Percentiles rank a stretch among this genome's conserved stretches.
Evolutionary conservation across 2,329 filamentous ascomycete genomes (phyloP).

Genomic region (Paecilomyces variotii): DNA sequence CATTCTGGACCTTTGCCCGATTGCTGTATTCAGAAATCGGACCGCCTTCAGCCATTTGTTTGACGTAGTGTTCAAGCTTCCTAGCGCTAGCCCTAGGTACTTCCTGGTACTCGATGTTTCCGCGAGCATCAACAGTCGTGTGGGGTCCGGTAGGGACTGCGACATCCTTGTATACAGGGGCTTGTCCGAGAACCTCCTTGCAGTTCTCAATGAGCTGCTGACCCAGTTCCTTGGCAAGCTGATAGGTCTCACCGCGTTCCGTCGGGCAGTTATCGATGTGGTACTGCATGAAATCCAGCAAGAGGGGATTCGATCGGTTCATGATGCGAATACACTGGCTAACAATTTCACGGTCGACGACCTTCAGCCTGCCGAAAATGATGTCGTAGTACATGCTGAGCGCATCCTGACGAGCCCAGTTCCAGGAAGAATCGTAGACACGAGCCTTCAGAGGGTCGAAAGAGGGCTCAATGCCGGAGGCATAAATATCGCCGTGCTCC

Average conservation of each 20-base stretch:
- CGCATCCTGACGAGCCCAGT: slow-evolving; percentile 96
- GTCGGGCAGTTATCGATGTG: slow-evolving; percentile 98
- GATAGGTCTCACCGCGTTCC: slow-evolving; percentile 92
- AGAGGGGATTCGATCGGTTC: slow-evolving; percentile 93
- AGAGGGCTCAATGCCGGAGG: slow-evolving; percentile 83
- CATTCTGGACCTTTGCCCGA: slow-evolving; percentile 94
- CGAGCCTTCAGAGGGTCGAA: slow-evolving; percentile 92
- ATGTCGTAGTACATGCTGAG: slow-evolving; percentile 99
- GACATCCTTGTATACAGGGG: slow-evolving; percentile 95
- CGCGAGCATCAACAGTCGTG: slow-evolving; percentile 84
- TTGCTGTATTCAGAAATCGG: slow-evolving; percentile 99
- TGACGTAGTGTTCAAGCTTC: slow-evolving; percentile 97
- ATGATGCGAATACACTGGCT: slow-evolving; percentile 98
- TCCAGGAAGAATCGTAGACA: slow-evolving; percentile 97
- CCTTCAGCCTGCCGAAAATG: slow-evolving; percentile 89
- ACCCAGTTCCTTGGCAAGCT: slow-evolving; percentile 92
- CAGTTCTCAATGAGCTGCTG: slow-evolving; percentile 95
- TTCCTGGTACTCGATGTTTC: slow-evolving; percentile 89
- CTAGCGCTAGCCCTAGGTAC: slow-evolving; percentile 78
- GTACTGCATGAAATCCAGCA: slow-evolving; percentile 99
- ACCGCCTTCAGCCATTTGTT: slow-evolving; percentile 95
- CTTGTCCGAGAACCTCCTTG: slow-evolving; percentile 74
- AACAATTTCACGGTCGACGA: slow-evolving; percentile 93
- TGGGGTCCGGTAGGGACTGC: slow-evolving; percentile 83
- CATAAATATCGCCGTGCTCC: slow-evolving; percentile 96